These are phyloP conservation scores for Allium fistulosum DNA, from an alignment of 106 monocot genomes.

Conservation along the genomic window DNA sequence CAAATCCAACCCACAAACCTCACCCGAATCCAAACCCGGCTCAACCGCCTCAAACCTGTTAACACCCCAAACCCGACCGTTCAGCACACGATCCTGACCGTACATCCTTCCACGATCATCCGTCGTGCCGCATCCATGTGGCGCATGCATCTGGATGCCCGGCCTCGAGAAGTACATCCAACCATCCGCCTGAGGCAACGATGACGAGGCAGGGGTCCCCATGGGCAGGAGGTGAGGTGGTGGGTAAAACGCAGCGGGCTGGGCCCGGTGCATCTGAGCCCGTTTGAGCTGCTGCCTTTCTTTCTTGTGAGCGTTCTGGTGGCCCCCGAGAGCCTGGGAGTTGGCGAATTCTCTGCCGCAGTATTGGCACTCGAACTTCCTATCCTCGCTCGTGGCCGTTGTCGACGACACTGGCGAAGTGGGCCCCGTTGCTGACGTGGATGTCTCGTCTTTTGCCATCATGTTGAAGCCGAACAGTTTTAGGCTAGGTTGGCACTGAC, in stretches of 20 bases:
- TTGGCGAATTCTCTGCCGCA: constrained; percentile 50
- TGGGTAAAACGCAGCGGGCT: constrained; percentile 3
- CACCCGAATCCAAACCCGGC: background rate
- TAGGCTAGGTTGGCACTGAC: constrained; percentile 24
- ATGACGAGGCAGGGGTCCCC: background rate
- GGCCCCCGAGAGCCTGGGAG: constrained; percentile 40
- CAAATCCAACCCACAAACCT: constrained; percentile 36
- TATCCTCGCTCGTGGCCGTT: constrained; percentile 9
- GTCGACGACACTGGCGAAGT: background rate
- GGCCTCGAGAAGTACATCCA: constrained; percentile 4
- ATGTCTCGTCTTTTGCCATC: background rate
- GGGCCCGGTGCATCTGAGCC: constrained; percentile 26
- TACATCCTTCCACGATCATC: background rate
- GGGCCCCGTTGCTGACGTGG: background rate
- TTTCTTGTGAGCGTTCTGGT: constrained; percentile 57
- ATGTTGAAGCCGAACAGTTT: constrained; percentile 55
- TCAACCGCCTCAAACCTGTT: background rate
- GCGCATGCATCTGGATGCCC: background rate
- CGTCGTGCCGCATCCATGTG: constrained; percentile 5
- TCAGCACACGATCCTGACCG: background rate
- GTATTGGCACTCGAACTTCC: constrained; percentile 74
- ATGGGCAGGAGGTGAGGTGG: background rate
- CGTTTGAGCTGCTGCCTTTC: constrained; percentile 48
- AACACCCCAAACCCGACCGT: background rate
- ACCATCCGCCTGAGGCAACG: background rate